Base-by-base conservation (phyloP, 2,329 filamentous ascomycete genomes). In the Elsinoe ampelina region DNA sequence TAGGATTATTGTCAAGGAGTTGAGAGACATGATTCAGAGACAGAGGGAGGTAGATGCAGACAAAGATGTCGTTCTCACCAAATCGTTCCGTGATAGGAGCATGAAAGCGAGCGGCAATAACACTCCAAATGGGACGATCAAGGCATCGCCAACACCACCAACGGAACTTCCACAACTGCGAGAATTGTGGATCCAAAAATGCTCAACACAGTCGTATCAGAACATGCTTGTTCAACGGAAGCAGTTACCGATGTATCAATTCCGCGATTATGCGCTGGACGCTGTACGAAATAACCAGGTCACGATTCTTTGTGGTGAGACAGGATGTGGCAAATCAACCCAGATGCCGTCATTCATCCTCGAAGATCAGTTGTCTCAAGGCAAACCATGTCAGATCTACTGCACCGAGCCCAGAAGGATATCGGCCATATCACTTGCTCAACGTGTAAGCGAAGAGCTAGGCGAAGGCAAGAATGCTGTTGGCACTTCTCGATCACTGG, bases 351-450 rank as follows among this genome's bases (percentile, higher is more conserved):
- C 91, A 0, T 97, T 95, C 67, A 81, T 98, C 55, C 76, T 98
- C 6, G 93, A 98, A 69, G 83, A 95, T 65, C 86, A 96, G 66
- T 79, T 98, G 51, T 81, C 83, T 2, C 81, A 85, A 60, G 92
- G 91, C 3, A 85, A 83, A 61, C 76, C 82, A 4, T 97, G 91
- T 72, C 96, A 95, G 66, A 84, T 98, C 10, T 97, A 92, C 68
- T 95, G 93, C 68, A 96, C 93, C 0, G 91, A 98, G 68, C 93
- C 93, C 35, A 84, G 93, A 42, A 84, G 93, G 68, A 98, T 98
- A 60, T 98, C 93, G 13, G 93, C 93, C 8, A 92, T 98, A 39
- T 97, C 93, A 12, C 76, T 98, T 48, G 93, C 93, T 39, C 84
- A 88, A 57, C 85, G 93, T 66, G 93, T 98, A 15, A 95, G 91